A percentile compares a stretch with the other conserved stretches of the same genome.
Conservation (phyloP, 1,284 basidiomycete genomes). For the Leccinum pachyderme region DNA sequence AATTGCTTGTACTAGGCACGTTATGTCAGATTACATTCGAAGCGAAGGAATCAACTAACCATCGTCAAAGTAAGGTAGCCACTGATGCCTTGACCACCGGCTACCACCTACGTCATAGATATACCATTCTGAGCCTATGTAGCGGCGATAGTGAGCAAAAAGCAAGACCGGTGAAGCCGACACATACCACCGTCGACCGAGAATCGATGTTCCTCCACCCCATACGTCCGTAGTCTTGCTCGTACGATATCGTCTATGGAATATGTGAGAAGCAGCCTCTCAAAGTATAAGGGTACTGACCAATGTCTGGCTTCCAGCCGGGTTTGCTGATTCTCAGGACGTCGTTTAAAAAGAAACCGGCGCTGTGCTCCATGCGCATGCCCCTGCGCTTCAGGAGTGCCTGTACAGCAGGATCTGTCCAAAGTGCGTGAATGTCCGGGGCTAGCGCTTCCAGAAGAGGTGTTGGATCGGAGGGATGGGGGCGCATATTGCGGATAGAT, state of each 20-base stretch:
- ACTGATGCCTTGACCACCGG: constrained; percentile 53
- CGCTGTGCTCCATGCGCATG: constrained; percentile 51
- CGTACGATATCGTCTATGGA: constrained; percentile 57
- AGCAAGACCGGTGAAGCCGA: constrained; percentile 10
- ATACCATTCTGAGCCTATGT: constrained; percentile 53
- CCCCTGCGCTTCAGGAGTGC: constrained; percentile 48
- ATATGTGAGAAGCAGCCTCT: neutral
- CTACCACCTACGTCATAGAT: constrained; percentile 71
- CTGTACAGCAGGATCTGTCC: constrained; percentile 54
- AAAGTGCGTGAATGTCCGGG: constrained; percentile 61
- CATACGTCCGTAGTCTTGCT: constrained; percentile 63
- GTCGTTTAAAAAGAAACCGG: constrained; percentile 73
- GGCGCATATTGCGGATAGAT: constrained; percentile 6
- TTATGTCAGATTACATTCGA: constrained; percentile 6
- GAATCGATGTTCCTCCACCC: constrained; percentile 67
- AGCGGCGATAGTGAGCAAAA: constrained; percentile 17
- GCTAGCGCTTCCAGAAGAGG: constrained; percentile 54
- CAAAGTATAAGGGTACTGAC: constrained; percentile 26
- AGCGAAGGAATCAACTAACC: constrained; percentile 27
- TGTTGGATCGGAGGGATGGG: constrained; percentile 41
- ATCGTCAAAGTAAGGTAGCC: constrained; percentile 69
- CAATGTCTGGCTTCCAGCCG: constrained; percentile 57
- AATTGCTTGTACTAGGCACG: constrained; percentile 38
- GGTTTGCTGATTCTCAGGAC: constrained; percentile 52
- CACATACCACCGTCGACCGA: constrained; percentile 47